A percentile compares a stretch with the other conserved stretches of the same genome.
Conservation (phyloP, 352 stramenopile species). For the Thraustotheca clavata region DNA sequence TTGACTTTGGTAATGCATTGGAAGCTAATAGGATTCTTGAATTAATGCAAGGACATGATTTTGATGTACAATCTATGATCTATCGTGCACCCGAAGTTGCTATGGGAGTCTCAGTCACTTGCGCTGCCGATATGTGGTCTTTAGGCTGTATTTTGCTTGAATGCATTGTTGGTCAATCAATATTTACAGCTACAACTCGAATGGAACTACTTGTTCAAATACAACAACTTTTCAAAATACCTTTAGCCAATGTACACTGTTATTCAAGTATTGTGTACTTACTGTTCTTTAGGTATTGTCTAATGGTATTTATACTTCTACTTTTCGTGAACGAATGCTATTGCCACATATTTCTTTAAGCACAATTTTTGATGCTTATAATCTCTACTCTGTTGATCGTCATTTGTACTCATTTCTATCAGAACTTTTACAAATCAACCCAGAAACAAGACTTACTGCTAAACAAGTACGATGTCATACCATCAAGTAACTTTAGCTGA, state of each 20-base stretch:
- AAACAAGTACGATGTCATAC: background rate
- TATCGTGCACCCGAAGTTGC: conserved; percentile 67
- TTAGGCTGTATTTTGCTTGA: conserved; percentile 64
- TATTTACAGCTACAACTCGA: conserved; percentile 33
- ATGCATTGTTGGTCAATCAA: conserved; percentile 40
- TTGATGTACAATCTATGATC: conserved; percentile 64
- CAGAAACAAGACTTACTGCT: conserved; percentile 34
- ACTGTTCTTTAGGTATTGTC: background rate
- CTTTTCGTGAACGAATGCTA: background rate
- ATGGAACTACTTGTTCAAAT: conserved; percentile 6
- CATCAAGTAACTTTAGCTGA: background rate
- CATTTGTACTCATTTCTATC: conserved; percentile 49
- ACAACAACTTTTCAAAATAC: background rate
- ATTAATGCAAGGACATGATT: conserved; percentile 34
- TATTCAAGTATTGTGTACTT: background rate
- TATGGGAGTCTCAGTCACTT: conserved; percentile 42
- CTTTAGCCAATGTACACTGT: background rate
- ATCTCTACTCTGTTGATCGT: background rate
- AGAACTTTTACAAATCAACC: conserved; percentile 42
- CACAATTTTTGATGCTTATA: background rate
- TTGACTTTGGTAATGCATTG: conserved; percentile 75
- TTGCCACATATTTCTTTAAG: conserved; percentile 3
- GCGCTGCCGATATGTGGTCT: conserved; percentile 72
- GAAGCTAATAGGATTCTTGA: conserved; percentile 24
- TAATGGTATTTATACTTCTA: background rate